Evolutionary conservation across 2,329 filamentous ascomycete species (phyloP), one percentile per base, ranked within the genome.

Genomic region (Apiospora kogelbergensis): DNA sequence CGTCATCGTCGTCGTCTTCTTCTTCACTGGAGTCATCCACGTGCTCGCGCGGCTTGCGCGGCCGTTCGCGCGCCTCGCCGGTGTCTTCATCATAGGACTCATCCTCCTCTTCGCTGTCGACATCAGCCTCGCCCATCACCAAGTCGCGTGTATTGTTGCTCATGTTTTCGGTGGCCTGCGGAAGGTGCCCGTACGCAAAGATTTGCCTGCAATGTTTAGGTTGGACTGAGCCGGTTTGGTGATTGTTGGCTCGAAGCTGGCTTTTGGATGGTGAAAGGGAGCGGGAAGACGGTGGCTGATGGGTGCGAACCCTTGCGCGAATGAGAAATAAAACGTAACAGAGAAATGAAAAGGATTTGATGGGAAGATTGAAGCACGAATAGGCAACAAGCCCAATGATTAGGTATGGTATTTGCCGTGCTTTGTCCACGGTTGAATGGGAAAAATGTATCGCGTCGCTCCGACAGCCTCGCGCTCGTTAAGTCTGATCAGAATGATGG

Each of bases 1-100:
- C 92, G 73, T 97, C 94, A 69, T 97, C 94, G 70, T 97, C 94
- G 68, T 97, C 93, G 42, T 97, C 93, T 72, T 97, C 94, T 77
- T 97, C 94, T 74, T 97, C 94, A 75, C 93, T 97, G 0, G 93
- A 97, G 80, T 97, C 94, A 76, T 95, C 91, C 68, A 93, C 81
- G 37, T 77, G 76, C 17, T 76, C 73, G 71, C 81, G 79, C 42
- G 77, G 76, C n/a, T 76, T 74, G 71, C 81, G 79, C 15, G 67
- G 30, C 37, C 72, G 63, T 64, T 72, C 60, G 48, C 70, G 42
- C 68, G 83, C 80, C 74, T 92, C 87, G 67, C 89, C 92, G 33
- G 87, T 90, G 71, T 93, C 92, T 73, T 95, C 93, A 75, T 94
- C 91, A 71, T 91, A 91, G 11, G 92, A 93, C 76, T 93, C 93